Base-by-base conservation (phyloP, 139 green algal genomes). In the Chlamydomonas schloesseri region DNA sequence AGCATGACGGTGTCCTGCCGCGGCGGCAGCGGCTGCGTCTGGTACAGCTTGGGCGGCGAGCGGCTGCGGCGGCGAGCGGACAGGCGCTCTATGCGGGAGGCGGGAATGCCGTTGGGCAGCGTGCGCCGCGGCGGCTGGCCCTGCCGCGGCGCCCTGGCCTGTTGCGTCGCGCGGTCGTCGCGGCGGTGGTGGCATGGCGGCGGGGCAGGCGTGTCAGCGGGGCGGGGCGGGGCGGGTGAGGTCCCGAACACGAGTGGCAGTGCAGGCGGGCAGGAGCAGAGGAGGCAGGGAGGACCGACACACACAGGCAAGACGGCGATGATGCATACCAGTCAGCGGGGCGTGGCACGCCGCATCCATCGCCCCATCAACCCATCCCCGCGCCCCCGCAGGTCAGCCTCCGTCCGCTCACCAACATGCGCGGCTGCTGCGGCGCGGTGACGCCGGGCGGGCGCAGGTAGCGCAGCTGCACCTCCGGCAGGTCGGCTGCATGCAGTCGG, bases 81-180 rank as follows among this genome's bases (percentile, higher is more conserved):
- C 5, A 75, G 46, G 65, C 78, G 60, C 62, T 83, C 76, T 1
- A 83, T 42, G 60, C 76, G 73, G 60, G 76, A 78, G 31, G 68
- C 80, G 6, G 80, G 80, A 17, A 86, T 77, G 24, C 80, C 80
- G 47, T 86, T 86, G 31, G 80, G 80, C 68, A 86, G 80, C 9
- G 68, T 24, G 29, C 80, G 67, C 29, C 6, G 9, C 0, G 78
- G 78, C 36, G 78, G 77, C 6, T 31, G 37, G 28, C 34, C 50
- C 42, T 73, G 77, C 55, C 42, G 37, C 37, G 77, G 77, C 4
- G 74, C 29, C n/a, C 20, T 67, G 20, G 60, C 47, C 73, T 80
- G 73, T 17, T 37, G 71, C 24, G 5, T 20, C 23, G 53, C 13
- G 53, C 13, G 53, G 13, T 23, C 13, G 57, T 20, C 9, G 57